Percentiles rank a stretch among this genome's conserved stretches.
Conservation (phyloP, 2,329 filamentous ascomycete species). For the Endothia cerciana region DNA sequence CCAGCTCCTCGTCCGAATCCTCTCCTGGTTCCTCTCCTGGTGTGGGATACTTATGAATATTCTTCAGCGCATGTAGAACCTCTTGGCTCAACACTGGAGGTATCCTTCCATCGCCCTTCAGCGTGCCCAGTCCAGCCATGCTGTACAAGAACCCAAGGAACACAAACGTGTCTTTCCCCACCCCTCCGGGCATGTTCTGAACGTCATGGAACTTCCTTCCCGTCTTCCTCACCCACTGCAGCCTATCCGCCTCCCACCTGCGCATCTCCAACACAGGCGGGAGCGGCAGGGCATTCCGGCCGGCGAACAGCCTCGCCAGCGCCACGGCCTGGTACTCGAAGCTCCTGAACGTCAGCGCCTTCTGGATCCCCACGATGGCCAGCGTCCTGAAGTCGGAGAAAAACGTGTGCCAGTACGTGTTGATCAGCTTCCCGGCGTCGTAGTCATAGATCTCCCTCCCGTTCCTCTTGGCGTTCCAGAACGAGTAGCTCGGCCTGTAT, state of each 20-base stretch:
- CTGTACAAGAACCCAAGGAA: slow-evolving; percentile 52
- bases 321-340: slow-evolving; percentile 62
- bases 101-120: slow-evolving; percentile 50
- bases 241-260: slow-evolving; percentile 51
- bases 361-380: slow-evolving; percentile 55
- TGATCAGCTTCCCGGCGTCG: slow-evolving; percentile 44
- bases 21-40: background rate
- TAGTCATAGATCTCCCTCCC: slow-evolving; percentile 57
- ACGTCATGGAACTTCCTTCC: slow-evolving; percentile 56
- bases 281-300: slow-evolving; percentile 43
- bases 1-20: background rate
- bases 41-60: slow-evolving; percentile 51
- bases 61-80: slow-evolving; percentile 51
- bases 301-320: slow-evolving; percentile 52
- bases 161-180: slow-evolving; percentile 46
- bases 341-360: slow-evolving; percentile 55
- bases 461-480: slow-evolving; percentile 52
- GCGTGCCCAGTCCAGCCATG: slow-evolving; percentile 52
- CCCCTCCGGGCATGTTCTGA: slow-evolving; percentile 50
- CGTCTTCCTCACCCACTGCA: slow-evolving; percentile 36
- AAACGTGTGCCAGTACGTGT: slow-evolving; percentile 58
- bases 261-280: slow-evolving; percentile 45
- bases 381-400: slow-evolving; percentile 51
- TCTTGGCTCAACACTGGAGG: slow-evolving; percentile 50
- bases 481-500: slow-evolving; percentile 48